Evolutionary conservation across 2,329 filamentous ascomycete genomes (phyloP), one percentile per base, ranked within the genome.

Genomic region (Ceratocystis albifundus): DNA sequence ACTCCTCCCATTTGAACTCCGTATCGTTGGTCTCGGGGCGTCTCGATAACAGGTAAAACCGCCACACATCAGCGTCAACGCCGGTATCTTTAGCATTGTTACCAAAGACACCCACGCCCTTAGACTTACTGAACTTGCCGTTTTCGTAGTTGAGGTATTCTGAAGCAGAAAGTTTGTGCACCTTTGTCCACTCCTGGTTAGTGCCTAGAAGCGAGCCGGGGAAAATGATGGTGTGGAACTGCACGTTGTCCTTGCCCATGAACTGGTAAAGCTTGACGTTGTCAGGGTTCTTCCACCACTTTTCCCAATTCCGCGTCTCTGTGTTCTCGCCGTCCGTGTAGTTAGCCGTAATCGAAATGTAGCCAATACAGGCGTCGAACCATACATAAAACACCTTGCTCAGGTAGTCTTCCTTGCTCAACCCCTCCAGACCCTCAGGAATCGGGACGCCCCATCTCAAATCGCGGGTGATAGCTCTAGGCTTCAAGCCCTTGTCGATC

Each of bases 291-390:
- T 88, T 86, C 92, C 92, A 96, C 92, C 92, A 96, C 73, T 89
- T 83, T 78, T 96, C 86, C 92, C 92, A 96, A 69, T 95, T 82
- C 57, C 86, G 82, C 53, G 78, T 77, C 2, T 73, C 71, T 15
- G 74, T 69, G 68, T 80, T 73, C 65, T 75, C 74, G 15, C 75
- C 74, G 65, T 84, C 80, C 4, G 91, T 96, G 75, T 96, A 96
- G 71, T 85, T 91, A 70, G 89, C 90, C 1, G 92, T 96, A 71
- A 96, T 96, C 1, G 90, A 96, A n/a, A 91, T 87, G 74, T 96
- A 96, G 22, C 92, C 92, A 72, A 96, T 94, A 76, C 89, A 94
- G 65, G 90, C 90, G 74, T 96, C 90, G 74, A 96, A 90, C 90
- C 88, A 89, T 68, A 96, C 91, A 73, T 96, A 96, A 70, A 96